Evolutionary conservation across 495 filamentous ascomycete species (phyloP).

Genomic region (Aspergillus conjunctus): DNA sequence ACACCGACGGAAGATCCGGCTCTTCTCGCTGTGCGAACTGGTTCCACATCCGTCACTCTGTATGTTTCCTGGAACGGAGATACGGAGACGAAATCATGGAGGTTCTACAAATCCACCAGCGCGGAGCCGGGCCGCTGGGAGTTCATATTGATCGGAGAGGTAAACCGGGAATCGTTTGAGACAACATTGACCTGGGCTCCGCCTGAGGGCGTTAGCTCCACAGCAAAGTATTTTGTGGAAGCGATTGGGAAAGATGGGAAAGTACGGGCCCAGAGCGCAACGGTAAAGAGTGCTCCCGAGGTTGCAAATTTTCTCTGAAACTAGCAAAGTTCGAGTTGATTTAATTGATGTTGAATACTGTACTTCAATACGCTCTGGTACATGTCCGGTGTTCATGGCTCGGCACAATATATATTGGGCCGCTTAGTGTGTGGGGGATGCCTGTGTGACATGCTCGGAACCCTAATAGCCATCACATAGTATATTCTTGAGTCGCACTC

Average conservation of each 20-base stretch:
- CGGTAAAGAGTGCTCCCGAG: neutral
- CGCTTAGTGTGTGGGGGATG: too few relatives aligned
- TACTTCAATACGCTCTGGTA: too few relatives aligned
- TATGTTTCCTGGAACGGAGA: conserved; percentile 48
- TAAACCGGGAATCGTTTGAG: conserved; percentile 9
- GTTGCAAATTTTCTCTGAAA: too few relatives aligned
- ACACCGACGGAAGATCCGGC: conserved; percentile 28
- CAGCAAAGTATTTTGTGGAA: neutral
- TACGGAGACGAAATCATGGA: conserved; percentile 36
- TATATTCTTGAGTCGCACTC: too few relatives aligned
- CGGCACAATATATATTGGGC: too few relatives aligned
- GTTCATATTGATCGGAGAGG: neutral
- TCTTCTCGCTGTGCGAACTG: conserved; percentile 24
- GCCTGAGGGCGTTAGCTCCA: neutral
- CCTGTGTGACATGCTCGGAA: too few relatives aligned
- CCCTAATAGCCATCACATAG: too few relatives aligned
- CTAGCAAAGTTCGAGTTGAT: too few relatives aligned
- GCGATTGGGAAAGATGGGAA: neutral
- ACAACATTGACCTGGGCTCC: neutral
- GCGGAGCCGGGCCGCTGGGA: neutral
- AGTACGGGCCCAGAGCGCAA: neutral
- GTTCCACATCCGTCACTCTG: conserved; percentile 13
- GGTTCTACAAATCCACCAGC: conserved; percentile 25
- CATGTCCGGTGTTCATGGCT: too few relatives aligned
- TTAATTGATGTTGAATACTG: too few relatives aligned